Percentiles rank a stretch among this genome's conserved stretches.
Evolutionary conservation across 306 rosid genomes (phyloP).

Genomic region (Prunus mira): DNA sequence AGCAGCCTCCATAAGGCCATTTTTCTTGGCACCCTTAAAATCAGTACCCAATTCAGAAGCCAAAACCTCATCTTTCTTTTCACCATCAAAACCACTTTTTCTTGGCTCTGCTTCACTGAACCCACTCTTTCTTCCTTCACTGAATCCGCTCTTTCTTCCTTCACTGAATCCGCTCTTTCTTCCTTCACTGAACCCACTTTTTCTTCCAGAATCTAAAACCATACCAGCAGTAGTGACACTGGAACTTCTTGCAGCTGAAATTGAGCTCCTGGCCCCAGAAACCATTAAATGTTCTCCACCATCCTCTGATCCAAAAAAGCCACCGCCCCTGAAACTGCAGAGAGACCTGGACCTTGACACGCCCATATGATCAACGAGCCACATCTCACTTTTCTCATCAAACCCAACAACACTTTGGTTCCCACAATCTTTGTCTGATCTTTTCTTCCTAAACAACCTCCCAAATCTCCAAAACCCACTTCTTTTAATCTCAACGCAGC

Average conservation of each 20-base stretch:
- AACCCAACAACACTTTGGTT: constrained; percentile 62
- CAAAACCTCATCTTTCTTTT: constrained; percentile 36
- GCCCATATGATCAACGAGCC: constrained; percentile 58
- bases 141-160: constrained; percentile 72
- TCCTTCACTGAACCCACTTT: constrained; percentile 79
- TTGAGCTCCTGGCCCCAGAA: constrained; percentile 88
- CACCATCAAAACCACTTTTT: constrained; percentile 70
- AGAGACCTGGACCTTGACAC: constrained; percentile 92
- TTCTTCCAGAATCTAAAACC: constrained; percentile 76
- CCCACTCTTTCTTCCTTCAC: constrained; percentile 72
- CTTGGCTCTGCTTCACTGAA: constrained; percentile 79
- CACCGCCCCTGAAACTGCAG: constrained; percentile 81
- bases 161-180: constrained; percentile 46
- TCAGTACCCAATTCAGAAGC: constrained; percentile 30
- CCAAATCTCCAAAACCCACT: constrained; percentile 73
- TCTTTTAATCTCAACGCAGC: constrained; percentile 66
- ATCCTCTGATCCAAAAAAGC: constrained; percentile 71
- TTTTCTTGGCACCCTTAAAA: constrained; percentile 20
- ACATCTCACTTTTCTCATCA: constrained; percentile 68
- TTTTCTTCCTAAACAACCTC: constrained; percentile 71
- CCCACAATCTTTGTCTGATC: constrained; percentile 51
- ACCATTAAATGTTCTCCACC: constrained; percentile 60
- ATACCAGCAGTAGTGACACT: constrained; percentile 79
- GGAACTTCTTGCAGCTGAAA: constrained; percentile 91
- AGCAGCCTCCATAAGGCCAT: constrained; percentile 28